These are phyloP conservation scores for Kodamaea nitidulidarum DNA, from an alignment of 805 yeast genomes.

Conservation along the genomic window DNA sequence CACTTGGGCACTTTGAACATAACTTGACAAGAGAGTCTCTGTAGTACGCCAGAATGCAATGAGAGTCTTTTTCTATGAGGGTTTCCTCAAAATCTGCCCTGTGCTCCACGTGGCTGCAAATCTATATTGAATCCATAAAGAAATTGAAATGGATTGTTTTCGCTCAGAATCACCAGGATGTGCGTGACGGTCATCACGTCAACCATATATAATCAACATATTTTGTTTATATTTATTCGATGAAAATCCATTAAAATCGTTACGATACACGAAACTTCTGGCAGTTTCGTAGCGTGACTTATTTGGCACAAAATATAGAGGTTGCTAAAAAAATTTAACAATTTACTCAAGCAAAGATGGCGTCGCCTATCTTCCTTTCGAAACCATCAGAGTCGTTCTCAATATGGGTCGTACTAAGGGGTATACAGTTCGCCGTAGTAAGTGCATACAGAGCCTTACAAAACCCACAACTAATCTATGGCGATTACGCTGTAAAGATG, in stretches of 20 bases:
- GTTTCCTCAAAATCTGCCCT: background rate
- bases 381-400: slow-evolving; percentile 56
- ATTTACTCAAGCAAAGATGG: slow-evolving; percentile 33
- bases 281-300: too few species aligned
- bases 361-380: slow-evolving; percentile 56
- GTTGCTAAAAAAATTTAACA: slow-evolving; percentile 1
- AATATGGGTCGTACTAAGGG: slow-evolving; percentile 44
- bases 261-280: too few species aligned
- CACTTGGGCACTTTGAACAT: too few species aligned
- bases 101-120: background rate
- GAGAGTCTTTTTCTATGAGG: background rate
- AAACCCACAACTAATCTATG: background rate
- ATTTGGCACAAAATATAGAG: background rate
- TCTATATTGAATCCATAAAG: background rate
- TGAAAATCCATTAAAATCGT: too few species aligned
- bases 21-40: too few species aligned
- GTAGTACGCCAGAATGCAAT: too few species aligned
- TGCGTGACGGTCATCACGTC: background rate
- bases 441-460: slow-evolving; percentile 23
- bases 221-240: too few species aligned
- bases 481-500: slow-evolving; percentile 1
- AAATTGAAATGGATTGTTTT: background rate
- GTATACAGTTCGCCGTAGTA: slow-evolving; percentile 48
- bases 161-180: background rate
- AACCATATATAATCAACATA: too few species aligned